Evolutionary conservation across 768 basidiomycete species (phyloP).

Genomic region (Hypholoma sublateritium): DNA sequence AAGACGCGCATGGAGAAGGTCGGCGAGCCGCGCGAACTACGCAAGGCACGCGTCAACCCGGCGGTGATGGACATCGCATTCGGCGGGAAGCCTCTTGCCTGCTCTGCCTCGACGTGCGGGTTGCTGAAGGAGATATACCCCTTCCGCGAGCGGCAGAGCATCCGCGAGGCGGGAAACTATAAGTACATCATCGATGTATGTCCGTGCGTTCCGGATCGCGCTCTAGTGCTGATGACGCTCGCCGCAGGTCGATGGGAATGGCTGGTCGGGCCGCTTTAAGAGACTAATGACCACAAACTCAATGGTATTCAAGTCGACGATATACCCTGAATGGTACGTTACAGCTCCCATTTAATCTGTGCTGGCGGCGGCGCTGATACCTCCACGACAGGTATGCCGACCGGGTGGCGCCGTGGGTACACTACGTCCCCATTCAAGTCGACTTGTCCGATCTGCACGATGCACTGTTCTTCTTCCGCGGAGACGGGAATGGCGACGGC

Average conservation of each 20-base stretch:
- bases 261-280: constrained; percentile 73
- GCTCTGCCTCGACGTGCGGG: constrained; percentile 41
- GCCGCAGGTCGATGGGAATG: constrained; percentile 57
- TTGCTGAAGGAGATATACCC: constrained; percentile 46
- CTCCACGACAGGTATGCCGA: constrained; percentile 48
- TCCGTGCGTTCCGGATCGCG: background rate
- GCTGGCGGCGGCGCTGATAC: background rate
- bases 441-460: constrained; percentile 73
- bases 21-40: constrained; percentile 30
- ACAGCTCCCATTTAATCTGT: background rate
- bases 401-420: constrained; percentile 66
- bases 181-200: constrained; percentile 62
- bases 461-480: constrained; percentile 70
- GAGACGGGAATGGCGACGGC: constrained; percentile 53
- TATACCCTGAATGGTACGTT: constrained; percentile 74
- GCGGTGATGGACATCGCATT: constrained; percentile 65
- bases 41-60: constrained; percentile 45
- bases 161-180: constrained; percentile 52
- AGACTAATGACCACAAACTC: constrained; percentile 62
- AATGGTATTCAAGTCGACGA: constrained; percentile 66
- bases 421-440: constrained; percentile 69
- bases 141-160: constrained; percentile 44
- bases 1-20: constrained; percentile 25
- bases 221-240: background rate
- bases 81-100: constrained; percentile 41